Conservation (phyloP, 352 stramenopile species). For the Globisporangium nagaii region DNA sequence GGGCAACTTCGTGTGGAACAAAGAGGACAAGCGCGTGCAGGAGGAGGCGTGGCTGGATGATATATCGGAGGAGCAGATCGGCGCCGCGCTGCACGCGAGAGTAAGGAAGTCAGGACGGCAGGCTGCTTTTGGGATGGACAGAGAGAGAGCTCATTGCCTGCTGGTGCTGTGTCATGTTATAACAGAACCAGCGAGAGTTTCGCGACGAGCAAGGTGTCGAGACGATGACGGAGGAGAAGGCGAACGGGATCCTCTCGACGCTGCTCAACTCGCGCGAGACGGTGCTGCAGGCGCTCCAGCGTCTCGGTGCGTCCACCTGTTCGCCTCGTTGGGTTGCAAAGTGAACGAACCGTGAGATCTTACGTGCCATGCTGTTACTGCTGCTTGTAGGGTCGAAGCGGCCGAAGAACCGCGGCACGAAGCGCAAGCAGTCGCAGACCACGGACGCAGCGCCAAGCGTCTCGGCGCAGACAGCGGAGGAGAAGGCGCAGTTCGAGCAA, state of each 20-base stretch:
- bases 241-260: constrained; percentile 46
- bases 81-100: constrained; percentile 51
- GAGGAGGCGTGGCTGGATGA: constrained; percentile 80
- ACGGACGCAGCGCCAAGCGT: constrained; percentile 13
- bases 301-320: constrained; percentile 30
- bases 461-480: constrained; percentile 40
- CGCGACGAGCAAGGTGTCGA: constrained; percentile 51
- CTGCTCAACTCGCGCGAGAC: constrained; percentile 69
- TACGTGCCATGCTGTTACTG: too few species aligned
- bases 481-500: constrained; percentile 78
- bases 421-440: constrained; percentile 41
- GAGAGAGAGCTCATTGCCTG: too few species aligned
- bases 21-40: constrained; percentile 66
- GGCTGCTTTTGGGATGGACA: too few species aligned
- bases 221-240: constrained; percentile 48
- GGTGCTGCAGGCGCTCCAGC: constrained; percentile 68
- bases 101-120: constrained; percentile 10
- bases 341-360: too few species aligned
- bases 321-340: neutral
- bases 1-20: constrained; percentile 81
- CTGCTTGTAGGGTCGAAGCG: constrained; percentile 43
- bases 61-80: constrained; percentile 71
- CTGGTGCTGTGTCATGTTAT: too few species aligned
- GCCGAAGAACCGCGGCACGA: constrained; percentile 35
- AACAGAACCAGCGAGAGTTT: constrained; percentile 42